Percentiles rank a stretch among this genome's conserved stretches.
These are phyloP conservation scores for Craspedostauros australis DNA, from an alignment of 108 stramenopile species.

Conservation along the genomic window DNA sequence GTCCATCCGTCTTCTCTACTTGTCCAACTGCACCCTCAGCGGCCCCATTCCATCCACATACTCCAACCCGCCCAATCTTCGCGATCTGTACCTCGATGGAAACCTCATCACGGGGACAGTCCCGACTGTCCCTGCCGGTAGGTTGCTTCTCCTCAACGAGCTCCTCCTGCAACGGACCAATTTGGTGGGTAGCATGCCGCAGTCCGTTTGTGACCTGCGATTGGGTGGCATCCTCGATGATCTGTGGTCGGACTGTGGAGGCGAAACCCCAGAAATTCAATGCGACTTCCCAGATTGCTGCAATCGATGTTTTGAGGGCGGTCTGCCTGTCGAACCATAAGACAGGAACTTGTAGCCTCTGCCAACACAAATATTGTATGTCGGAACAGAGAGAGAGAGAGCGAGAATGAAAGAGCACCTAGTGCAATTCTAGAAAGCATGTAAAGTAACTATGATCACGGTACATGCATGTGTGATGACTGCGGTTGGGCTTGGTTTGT, in stretches of 20 bases:
- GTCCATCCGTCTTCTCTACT: constrained; percentile 27
- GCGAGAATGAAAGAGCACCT: no score
- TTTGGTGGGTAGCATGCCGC: constrained; percentile 32
- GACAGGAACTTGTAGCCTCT: no score
- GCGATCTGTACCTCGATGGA: constrained; percentile 43
- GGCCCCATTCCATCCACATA: constrained; percentile 20
- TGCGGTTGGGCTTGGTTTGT: no score
- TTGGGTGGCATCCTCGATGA: constrained; percentile 26
- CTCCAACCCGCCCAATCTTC: constrained; percentile 16
- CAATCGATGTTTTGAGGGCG: constrained; percentile 38
- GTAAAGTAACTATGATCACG: no score
- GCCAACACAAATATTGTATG: no score
- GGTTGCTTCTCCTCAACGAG: constrained; percentile 24
- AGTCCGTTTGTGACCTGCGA: constrained; percentile 32
- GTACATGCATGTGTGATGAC: no score
- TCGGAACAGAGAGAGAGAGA: no score
- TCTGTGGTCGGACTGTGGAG: constrained; percentile 40
- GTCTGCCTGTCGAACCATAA: no score
- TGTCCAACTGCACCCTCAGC: constrained; percentile 29
- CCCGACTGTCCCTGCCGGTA: constrained; percentile 29
- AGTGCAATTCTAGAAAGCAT: no score
- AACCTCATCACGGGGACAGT: constrained; percentile 49
- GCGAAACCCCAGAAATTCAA: constrained; percentile 27
- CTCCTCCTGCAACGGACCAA: constrained; percentile 31
- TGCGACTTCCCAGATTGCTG: constrained; percentile 48